phyloP scores from a whole-genome alignment of 177 flowering plant species.

The Tripterygium wilfordii region DNA sequence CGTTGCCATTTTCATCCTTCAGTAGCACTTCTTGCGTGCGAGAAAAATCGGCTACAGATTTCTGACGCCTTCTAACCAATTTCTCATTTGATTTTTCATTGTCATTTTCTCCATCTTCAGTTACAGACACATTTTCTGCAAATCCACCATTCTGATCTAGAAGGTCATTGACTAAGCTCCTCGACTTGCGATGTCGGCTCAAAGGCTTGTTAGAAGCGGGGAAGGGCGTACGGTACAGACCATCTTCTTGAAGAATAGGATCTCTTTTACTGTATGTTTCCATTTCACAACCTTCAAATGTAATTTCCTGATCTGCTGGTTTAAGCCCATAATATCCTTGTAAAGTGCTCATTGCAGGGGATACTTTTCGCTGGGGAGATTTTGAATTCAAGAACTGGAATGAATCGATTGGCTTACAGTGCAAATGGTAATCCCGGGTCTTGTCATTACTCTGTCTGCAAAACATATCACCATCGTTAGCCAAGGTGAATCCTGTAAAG shows the following conservation, averaged over 20 bases:
- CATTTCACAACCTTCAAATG: slow-evolving; percentile 52
- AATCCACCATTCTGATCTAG: slow-evolving; percentile 12
- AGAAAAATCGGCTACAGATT: slow-evolving; percentile 36
- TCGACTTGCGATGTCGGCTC: slow-evolving; percentile 22
- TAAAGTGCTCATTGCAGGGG: slow-evolving; percentile 76
- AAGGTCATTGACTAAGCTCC: slow-evolving; percentile 21
- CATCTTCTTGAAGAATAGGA: slow-evolving; percentile 34
- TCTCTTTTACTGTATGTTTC: slow-evolving; percentile 33
- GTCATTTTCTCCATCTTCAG: slow-evolving; percentile 7
- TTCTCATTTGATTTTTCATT: slow-evolving; percentile 20
- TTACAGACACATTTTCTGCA: not conserved
- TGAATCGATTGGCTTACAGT: slow-evolving; percentile 46
- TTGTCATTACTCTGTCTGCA: slow-evolving; percentile 37
- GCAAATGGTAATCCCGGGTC: slow-evolving; percentile 19
- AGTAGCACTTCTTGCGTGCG: slow-evolving; percentile 32
- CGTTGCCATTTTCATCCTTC: slow-evolving; percentile 43
- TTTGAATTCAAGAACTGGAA: slow-evolving; percentile 56
- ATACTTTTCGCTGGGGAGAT: slow-evolving; percentile 34
- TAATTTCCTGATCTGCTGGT: slow-evolving; percentile 12
- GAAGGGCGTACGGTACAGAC: slow-evolving; percentile 17
- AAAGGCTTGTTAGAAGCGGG: slow-evolving; percentile 13
- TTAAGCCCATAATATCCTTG: slow-evolving; percentile 70
- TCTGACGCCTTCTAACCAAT: slow-evolving; percentile 43
- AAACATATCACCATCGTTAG: not conserved
- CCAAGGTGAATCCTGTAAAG: not conserved